Evolutionary conservation across 306 rosid species (phyloP).

Genomic region (Sphenostylis stenocarpa): DNA sequence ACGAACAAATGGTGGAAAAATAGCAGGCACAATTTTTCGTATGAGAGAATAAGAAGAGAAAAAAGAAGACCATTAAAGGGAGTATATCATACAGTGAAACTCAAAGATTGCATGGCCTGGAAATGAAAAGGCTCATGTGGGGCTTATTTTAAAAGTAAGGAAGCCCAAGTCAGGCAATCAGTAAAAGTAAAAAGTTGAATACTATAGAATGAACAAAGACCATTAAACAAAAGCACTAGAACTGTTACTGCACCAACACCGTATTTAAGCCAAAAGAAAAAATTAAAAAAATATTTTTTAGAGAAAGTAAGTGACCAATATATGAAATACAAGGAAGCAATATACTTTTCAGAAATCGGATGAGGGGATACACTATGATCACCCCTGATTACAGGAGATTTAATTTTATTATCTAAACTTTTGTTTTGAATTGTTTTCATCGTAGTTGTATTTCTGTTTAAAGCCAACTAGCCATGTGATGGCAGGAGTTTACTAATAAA

Average conservation of each 20-base stretch:
- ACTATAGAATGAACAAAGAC: too few relatives aligned
- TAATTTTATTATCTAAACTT: background rate
- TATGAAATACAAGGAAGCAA: background rate
- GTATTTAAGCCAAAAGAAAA: background rate
- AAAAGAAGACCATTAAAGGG: too few relatives aligned
- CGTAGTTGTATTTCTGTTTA: background rate
- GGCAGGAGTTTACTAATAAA: constrained; percentile 3
- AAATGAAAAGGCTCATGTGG: background rate
- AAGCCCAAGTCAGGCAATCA: background rate
- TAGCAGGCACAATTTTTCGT: too few relatives aligned
- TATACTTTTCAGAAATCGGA: background rate
- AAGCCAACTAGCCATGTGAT: constrained; percentile 2
- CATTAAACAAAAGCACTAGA: too few relatives aligned
- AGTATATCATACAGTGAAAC: too few relatives aligned
- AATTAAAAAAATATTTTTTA: too few relatives aligned
- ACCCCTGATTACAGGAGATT: background rate
- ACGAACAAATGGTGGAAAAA: too few relatives aligned
- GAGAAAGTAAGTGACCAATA: background rate
- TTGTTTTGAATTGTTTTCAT: background rate
- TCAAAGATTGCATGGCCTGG: background rate
- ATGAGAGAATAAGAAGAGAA: too few relatives aligned
- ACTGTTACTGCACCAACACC: too few relatives aligned
- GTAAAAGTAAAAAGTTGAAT: background rate
- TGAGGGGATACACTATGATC: background rate
- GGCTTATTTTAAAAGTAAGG: background rate